Evolutionary conservation across 2,329 filamentous ascomycete species (phyloP), one percentile per base, ranked within the genome.

Genomic region (Fusarium continuum): DNA sequence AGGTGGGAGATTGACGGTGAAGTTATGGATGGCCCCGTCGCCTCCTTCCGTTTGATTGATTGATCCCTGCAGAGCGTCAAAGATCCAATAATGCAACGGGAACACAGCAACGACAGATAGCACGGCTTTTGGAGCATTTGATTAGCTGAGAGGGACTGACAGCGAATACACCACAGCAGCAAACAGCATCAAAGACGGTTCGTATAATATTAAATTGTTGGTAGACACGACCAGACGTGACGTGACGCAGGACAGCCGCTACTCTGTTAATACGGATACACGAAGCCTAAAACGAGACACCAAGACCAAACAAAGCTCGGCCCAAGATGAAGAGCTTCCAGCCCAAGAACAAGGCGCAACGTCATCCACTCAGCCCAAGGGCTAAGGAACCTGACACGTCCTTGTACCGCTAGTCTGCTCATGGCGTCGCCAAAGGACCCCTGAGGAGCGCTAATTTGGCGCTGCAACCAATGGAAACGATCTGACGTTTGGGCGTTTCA

Each of bases 1-100:
- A n/a, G n/a, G n/a, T n/a, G 49, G 48, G 39, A 60, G 61, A 66
- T 61, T 66, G 59, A 64, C 63, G 63, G 64, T 67, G 63, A 66
- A 59, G 63, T 56, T 52, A 45, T 50, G 40, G 22, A 58, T 49
- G 35, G 35, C 50, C 52, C 45, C 45, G 46, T 62, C 34, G 45
- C 40, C 36, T 61, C 39, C 39, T 57, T 57, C 41, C 53, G 35
- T 61, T 36, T 34, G 45, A 55, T 35, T 62, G 45, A 50, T 46
- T 47, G 55, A 62, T 52, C 60, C 60, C 28, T 62, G 60, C 48
- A 59, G 35, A 40, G 32, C 54, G 62, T 39, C 52, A 54, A 50
- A 50, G 45, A 57, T 44, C 48, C 44, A 58, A 63, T 49, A 17
- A 65, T 44, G 51, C 58, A 63, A 61, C 51, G 36, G 43, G 36